Conservation (phyloP, 257 asterid genomes). For the Rubia yunnanensis region DNA sequence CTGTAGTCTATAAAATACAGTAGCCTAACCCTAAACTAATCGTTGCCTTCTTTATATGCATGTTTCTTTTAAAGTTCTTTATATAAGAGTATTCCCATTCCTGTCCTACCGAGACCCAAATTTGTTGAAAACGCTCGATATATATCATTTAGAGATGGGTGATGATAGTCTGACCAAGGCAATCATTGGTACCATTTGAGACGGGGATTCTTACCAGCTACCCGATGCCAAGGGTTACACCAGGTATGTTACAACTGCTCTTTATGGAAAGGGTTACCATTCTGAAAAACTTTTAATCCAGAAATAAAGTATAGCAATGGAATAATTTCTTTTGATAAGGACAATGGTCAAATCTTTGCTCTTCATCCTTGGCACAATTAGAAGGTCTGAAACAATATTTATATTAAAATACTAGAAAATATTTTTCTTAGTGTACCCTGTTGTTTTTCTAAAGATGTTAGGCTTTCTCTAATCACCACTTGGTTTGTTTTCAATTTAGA, state of each 20-base stretch:
- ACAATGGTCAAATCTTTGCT: too few species aligned
- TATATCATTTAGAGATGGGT: constrained; percentile 85
- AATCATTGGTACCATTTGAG: constrained; percentile 96
- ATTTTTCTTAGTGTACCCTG: too few species aligned
- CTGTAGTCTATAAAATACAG: too few species aligned
- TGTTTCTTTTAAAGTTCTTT: constrained; percentile 16
- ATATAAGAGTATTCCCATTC: constrained; percentile 84
- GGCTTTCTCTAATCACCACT: too few species aligned
- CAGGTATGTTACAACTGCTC: constrained; percentile 32
- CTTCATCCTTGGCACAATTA: too few species aligned
- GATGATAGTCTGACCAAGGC: constrained; percentile 91
- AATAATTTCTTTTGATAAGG: background rate
- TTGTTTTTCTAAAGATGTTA: too few species aligned
- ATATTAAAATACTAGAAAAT: too few species aligned
- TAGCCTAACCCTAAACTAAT: too few species aligned
- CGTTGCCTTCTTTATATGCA: constrained; percentile 1
- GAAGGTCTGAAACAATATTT: too few species aligned
- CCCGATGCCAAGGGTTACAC: constrained; percentile 99
- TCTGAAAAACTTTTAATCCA: too few species aligned
- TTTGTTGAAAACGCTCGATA: constrained; percentile 80
- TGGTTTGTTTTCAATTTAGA: too few species aligned
- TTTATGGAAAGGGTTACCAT: background rate
- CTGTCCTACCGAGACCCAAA: constrained; percentile 96
- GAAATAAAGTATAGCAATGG: constrained; percentile 1
- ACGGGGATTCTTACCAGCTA: constrained; percentile 86